These are phyloP conservation scores for Neoscytalidium dimidiatum DNA, from an alignment of 2,329 filamentous ascomycete genomes.

Conservation along the genomic window DNA sequence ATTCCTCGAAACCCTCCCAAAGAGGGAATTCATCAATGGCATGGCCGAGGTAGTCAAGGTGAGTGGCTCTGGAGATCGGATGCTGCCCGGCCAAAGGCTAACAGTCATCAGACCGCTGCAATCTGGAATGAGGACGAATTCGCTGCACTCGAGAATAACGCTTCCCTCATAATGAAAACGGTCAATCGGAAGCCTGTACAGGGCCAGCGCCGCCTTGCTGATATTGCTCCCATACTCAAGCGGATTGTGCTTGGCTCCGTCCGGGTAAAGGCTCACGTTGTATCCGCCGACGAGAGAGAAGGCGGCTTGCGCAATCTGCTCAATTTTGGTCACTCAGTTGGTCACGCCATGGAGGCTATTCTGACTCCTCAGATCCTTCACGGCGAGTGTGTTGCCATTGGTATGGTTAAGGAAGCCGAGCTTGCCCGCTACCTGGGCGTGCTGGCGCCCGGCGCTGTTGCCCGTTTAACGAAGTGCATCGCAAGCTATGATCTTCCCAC, in stretches of 20 bases:
- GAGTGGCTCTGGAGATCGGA: constrained; percentile 22
- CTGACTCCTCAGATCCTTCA: constrained; percentile 93
- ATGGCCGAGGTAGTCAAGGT: constrained; percentile 96
- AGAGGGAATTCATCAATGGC: constrained; percentile 93
- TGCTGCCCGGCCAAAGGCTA: constrained; percentile 22
- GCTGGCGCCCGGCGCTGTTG: constrained; percentile 81
- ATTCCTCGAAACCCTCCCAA: constrained; percentile 87
- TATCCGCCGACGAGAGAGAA: constrained; percentile 92
- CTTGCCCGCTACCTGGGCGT: constrained; percentile 86
- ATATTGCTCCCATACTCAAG: constrained; percentile 60
- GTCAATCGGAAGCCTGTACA: constrained; percentile 63
- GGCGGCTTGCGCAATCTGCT: constrained; percentile 90
- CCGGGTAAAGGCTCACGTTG: constrained; percentile 90
- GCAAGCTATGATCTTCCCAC: constrained; percentile 90
- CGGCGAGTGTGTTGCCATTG: constrained; percentile 93
- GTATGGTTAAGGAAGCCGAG: constrained; percentile 98
- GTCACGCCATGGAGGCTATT: constrained; percentile 94
- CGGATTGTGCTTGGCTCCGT: constrained; percentile 82
- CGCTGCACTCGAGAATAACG: constrained; percentile 77
- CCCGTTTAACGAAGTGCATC: constrained; percentile 88
- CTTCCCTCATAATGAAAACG: constrained; percentile 71
- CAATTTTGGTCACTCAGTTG: constrained; percentile 98
- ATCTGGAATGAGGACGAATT: constrained; percentile 94
- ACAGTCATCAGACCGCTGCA: constrained; percentile 69
- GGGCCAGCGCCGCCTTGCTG: constrained; percentile 62